Conservation (phyloP, 805 yeast genomes). For the Wickerhamomyces xylosicus region DNA sequence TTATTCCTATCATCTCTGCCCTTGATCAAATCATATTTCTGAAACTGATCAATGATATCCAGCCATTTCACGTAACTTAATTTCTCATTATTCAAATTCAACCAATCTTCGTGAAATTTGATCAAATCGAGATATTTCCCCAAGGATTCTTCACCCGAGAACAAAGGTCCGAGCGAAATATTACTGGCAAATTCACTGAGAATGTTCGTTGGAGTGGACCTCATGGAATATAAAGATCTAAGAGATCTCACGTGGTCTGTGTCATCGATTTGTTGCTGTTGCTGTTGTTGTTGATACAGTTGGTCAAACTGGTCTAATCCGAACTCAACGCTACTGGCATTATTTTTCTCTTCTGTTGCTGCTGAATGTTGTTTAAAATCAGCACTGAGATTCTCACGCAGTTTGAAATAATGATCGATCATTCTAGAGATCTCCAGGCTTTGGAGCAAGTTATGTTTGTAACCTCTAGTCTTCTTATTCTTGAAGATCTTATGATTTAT, state of each 20-base stretch:
- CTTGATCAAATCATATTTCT: slow-evolving; percentile 14
- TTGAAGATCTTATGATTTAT: slow-evolving; percentile 33
- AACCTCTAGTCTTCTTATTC: slow-evolving; percentile 29
- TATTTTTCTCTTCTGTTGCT: background rate
- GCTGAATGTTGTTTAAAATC: slow-evolving; percentile 10
- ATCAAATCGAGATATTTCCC: slow-evolving; percentile 58
- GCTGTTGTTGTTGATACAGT: slow-evolving; percentile 12
- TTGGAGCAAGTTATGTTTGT: background rate
- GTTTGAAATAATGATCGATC: background rate
- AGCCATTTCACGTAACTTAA: slow-evolving; percentile 42
- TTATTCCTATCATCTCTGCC: slow-evolving; percentile 9
- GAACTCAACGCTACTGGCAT: too few relatives aligned
- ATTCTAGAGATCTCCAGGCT: background rate
- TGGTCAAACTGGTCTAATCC: slow-evolving; percentile 29
- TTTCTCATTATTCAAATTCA: slow-evolving; percentile 29
- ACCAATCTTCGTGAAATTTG: slow-evolving; percentile 40
- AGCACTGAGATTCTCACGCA: background rate
- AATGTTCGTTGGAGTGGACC: slow-evolving; percentile 17
- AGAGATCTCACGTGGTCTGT: slow-evolving; percentile 19
- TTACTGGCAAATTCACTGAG: slow-evolving; percentile 41
- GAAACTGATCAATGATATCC: slow-evolving; percentile 31
- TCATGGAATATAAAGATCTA: slow-evolving; percentile 11
- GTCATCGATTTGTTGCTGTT: slow-evolving; percentile 19
- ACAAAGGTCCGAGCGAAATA: slow-evolving; percentile 37
- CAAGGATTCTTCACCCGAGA: slow-evolving; percentile 48